Base-by-base conservation (phyloP, 31 red algal species). In the Bonnemaisonia californica region DNA sequence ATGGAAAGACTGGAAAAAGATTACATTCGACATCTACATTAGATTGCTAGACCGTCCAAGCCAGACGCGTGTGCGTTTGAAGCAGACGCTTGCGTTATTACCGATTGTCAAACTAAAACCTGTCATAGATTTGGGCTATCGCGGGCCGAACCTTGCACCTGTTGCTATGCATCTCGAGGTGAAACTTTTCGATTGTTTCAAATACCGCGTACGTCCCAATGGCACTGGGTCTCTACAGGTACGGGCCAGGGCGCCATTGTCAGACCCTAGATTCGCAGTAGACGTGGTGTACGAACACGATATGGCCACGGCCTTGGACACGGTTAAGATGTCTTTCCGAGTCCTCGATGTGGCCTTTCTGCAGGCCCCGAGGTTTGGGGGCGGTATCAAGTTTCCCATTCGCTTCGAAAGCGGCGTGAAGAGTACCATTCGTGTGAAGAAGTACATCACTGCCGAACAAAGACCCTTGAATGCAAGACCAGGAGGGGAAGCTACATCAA, bases 391-490 rank as follows among this genome's bases (percentile, higher is more conserved):
- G 24, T 84, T 62, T 55, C 81, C 81, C 28, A 41, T 75, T 33
- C 82, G 82, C 57, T 76, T 85, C 30, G 82, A 76, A 21, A 76
- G 70, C 55, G 71, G 82, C 36, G 57, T 76, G 41, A 85, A 85
- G 56, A 38, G 36, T 51, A 66, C 73, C 21, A 21, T 85, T n/a
- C 68, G 82, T 1, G 69, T 62, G 18, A 74, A 76, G 2, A 76
- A 76, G 57, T 69, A 33, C 39, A 24, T 71, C 28, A 27, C 21
- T 1, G 12, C 68, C 1, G 68, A 51, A 51, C 45, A 7, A 11
- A 51, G 16, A 16, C 16, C 16, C 16, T 7, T 7, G 45, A 7
- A 51, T 51, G 7, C 45, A 11, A 51, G 45, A 16, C 16, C 45
- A 11, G 7, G 9, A 7, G 16, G 45, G 16, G 45, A 11, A 51